Base-by-base conservation (phyloP, 495 filamentous ascomycete species). In the Glarea lozoyensis region DNA sequence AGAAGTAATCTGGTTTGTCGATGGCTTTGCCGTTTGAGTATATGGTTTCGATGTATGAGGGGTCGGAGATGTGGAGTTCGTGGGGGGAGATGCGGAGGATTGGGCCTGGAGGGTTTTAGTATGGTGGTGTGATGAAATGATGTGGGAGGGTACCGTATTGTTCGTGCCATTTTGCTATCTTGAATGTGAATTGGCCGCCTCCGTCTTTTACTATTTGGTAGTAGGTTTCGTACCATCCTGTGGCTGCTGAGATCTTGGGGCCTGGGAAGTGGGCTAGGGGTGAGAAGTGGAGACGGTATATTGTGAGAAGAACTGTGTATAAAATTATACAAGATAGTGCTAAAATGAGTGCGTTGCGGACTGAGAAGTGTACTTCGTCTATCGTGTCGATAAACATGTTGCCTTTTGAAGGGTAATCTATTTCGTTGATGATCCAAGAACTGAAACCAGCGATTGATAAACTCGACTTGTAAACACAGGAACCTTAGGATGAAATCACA, bases 41-140 rank as follows among this genome's bases (percentile, higher is more conserved):
- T 6, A 79, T 20, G 23, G 63, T 56, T 36, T 74, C 62, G 41
- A 64, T 71, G 55, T 63, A 80, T 4, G 68, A 57, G 0, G 68
- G 65, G 53, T 77, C 69, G 20, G 62, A 54, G 46, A 79, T 60
- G 43, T 75, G 73, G 0, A 81, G 30, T 41, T 81, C 76, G 35
- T 66, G 50, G 0, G 79, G 76, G 36, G 57, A 71, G 54, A 81
- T 76, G 12, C 77, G 68, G 6, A 80, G 59, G 37, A 82, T 76
- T 3, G 77, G 76, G 7, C 50, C 40, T 30, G 21, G 24, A 24
- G 18, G 17, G 15, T 20, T 20, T 9, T 10, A 21, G 10, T 20
- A 37, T 9, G 9, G 11, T 37, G 10, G 10, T 3, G 18, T 20
- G 22, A 37, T 37, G 25, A 9, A 19, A n/a, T n/a, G 9, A 3